Base-by-base conservation (phyloP, 495 filamentous ascomycete species). In the Bombardia bombarda region DNA sequence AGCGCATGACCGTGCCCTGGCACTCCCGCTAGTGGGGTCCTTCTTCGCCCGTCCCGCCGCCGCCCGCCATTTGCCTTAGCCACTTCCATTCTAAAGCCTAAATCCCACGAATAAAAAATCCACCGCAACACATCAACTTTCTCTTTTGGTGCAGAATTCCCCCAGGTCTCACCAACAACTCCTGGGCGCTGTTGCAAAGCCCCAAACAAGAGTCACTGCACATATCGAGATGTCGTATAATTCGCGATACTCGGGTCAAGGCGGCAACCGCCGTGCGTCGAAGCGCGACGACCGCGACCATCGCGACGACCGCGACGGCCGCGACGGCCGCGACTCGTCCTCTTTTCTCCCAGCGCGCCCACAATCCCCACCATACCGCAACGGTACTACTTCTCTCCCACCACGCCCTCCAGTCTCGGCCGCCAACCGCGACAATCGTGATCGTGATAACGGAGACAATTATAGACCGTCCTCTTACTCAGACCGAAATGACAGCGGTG, bases 381-480 rank as follows among this genome's bases (percentile, higher is more conserved):
- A 13, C 32, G 23, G 32, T 20, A 14, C 42, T 18, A 24, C 42
- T 23, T 44, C 42, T 14, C 21, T 23, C 3, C 19, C 23, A 18
- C 43, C 24, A 19, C 33, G 36, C 17, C 34, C 38, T 10, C 34
- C 36, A 38, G 32, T n/a, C n/a, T n/a, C n/a, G n/a, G n/a, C n/a
- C 3, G 25, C n/a, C 34, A 21, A 20, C 21, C 38, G 28, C 28
- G 19, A 26, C 36, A 31, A 44, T 38, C 30, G 45, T 19, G 37
- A 41, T 24, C 22, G 32, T 14, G 30, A 46, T 23, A 37, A 40
- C 43, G 45, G 32, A 21, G 41, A 55, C 20, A 19, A 18, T 9
- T 52, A 52, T 30, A 38, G 46, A 3, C 42, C 35, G 17, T 31
- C 49, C 16, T 49, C 46, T 3, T 45, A 50, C 43, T n/a, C 38